phyloP scores from a whole-genome alignment of 371 early-diverging fungal genomes.

The Syncephalastrum sp. region DNA sequence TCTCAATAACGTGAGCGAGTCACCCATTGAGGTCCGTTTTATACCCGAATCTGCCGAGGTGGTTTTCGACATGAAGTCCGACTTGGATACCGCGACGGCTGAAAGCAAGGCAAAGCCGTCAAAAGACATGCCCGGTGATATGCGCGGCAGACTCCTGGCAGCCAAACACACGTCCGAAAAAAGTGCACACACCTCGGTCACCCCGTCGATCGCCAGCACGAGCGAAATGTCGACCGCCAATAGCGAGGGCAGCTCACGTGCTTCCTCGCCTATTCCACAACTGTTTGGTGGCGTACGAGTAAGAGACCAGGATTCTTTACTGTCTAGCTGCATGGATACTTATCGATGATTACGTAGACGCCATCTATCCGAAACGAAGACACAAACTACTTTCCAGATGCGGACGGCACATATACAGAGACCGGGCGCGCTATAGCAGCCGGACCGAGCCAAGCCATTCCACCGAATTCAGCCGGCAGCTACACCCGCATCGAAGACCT shows the following conservation, averaged over 20 bases:
- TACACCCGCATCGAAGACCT: constrained; percentile 85
- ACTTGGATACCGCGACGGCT: constrained; percentile 14
- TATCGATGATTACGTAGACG: too few species aligned
- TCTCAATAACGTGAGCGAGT: constrained; percentile 82
- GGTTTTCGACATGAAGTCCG: constrained; percentile 55
- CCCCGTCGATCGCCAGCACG: constrained; percentile 23
- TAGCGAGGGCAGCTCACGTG: constrained; percentile 57
- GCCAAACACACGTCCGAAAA: constrained; percentile 4
- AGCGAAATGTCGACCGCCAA: constrained; percentile 53
- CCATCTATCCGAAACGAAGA: constrained; percentile 2
- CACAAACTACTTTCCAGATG: constrained; percentile 5
- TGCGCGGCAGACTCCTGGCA: neutral
- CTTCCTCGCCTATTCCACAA: constrained; percentile 40
- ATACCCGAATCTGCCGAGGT: constrained; percentile 77
- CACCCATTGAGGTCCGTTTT: constrained; percentile 78
- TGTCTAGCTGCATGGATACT: too few species aligned
- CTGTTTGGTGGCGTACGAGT: too few species aligned
- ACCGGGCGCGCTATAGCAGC: neutral
- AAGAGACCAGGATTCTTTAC: too few species aligned
- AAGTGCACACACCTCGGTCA: constrained; percentile 1
- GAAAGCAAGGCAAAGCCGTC: constrained; percentile 7
- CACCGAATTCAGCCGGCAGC: constrained; percentile 23
- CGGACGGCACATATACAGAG: constrained; percentile 16
- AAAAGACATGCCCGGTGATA: constrained; percentile 6
- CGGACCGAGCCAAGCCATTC: constrained; percentile 1